phyloP scores from a whole-genome alignment of 768 basidiomycete genomes.

The Exsudoporus frostii region DNA sequence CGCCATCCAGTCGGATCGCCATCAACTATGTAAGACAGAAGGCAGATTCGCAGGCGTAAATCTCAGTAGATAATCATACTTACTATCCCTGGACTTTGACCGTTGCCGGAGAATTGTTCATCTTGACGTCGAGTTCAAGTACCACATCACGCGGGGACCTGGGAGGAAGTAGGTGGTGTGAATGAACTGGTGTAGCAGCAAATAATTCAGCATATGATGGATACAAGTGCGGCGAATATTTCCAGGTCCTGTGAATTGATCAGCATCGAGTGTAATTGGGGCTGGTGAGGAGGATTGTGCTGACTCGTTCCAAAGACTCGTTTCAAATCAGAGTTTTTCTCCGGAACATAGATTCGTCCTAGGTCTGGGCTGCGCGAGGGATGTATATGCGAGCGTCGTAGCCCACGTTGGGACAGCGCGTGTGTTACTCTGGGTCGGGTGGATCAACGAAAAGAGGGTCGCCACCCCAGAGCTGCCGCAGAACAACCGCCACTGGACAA shows the following conservation, averaged over 20 bases:
- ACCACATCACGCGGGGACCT: neutral
- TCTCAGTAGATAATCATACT: conserved; percentile 6
- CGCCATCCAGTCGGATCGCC: neutral
- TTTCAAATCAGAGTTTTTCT: neutral
- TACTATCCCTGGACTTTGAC: conserved; percentile 1
- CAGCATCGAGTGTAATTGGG: neutral
- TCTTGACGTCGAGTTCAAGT: neutral
- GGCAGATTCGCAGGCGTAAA: neutral
- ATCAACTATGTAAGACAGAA: neutral
- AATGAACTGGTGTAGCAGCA: neutral
- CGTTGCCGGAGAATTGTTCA: neutral
- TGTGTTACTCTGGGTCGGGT: neutral
- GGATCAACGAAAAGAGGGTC: neutral
- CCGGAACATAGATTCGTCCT: neutral
- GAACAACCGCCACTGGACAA: neutral
- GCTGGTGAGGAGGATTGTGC: neutral
- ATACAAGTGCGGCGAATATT: neutral
- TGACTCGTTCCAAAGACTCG: neutral
- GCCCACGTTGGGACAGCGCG: neutral
- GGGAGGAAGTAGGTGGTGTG: neutral
- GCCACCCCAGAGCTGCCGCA: neutral
- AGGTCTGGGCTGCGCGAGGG: neutral
- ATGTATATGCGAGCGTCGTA: neutral
- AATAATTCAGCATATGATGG: neutral
- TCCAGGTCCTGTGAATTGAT: neutral